Percentiles rank a stretch among this genome's conserved stretches.
Conservation (phyloP, 495 filamentous ascomycete genomes). For the Penicillium paradoxum region DNA sequence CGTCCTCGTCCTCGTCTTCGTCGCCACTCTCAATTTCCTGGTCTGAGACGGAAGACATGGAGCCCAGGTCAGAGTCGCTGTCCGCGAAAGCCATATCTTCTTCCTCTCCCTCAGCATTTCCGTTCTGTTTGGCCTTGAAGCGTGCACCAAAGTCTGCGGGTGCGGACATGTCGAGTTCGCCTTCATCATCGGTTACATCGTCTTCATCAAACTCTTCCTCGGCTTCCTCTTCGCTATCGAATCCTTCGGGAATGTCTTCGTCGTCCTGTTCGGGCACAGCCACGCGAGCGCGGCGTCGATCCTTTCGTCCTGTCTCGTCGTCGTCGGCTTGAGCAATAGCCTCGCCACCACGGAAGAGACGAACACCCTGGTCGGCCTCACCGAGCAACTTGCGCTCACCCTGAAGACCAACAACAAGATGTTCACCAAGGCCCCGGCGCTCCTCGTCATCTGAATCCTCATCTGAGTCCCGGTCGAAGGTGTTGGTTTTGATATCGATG, state of each 20-base stretch:
- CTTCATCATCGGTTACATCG: conserved; percentile 24
- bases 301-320: conserved; percentile 64
- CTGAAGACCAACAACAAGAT: conserved; percentile 86
- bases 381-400: conserved; percentile 78
- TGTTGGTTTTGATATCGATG: conserved; percentile 68
- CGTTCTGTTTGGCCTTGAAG: conserved; percentile 44
- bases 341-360: conserved; percentile 75
- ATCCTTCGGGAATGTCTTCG: conserved; percentile 53
- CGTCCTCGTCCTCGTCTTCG: conserved; percentile 51
- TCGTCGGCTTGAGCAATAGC: conserved; percentile 56
- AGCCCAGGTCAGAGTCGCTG: conserved; percentile 92
- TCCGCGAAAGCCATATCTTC: conserved; percentile 84
- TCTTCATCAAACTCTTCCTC: conserved; percentile 40
- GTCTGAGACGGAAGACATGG: conserved; percentile 67
- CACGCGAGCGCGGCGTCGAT: conserved; percentile 59
- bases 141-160: conserved; percentile 36
- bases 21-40: conserved; percentile 56
- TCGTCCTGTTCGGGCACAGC: conserved; percentile 54
- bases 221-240: conserved; percentile 54
- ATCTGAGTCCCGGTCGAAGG: conserved; percentile 65
- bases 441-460: conserved; percentile 53
- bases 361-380: conserved; percentile 70
- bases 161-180: conserved; percentile 39
- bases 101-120: conserved; percentile 40
- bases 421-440: conserved; percentile 76